Evolutionary conservation across 805 yeast genomes (phyloP), one percentile per base, ranked within the genome.

Genomic region (Starmera dryadoides): DNA sequence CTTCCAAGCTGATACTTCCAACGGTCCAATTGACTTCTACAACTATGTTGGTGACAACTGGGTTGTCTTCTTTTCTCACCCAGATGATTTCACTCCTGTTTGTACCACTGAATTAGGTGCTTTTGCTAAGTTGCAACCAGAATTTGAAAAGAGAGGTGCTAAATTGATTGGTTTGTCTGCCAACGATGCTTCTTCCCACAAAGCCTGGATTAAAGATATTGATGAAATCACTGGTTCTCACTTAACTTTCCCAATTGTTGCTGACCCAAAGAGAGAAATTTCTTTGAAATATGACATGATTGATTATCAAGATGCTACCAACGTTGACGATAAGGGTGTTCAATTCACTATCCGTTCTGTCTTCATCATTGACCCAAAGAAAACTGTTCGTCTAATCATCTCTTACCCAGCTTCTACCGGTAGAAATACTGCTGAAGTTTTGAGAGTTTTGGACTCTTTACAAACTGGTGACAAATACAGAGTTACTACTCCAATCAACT

Each of bases 91-190:
- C 68, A 81, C 88, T 17, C 88, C 88, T 28, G 85, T 81, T 35
- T 81, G 88, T 59, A 81, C 87, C 46, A 81, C 88, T 37, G 88
- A 81, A 60, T 67, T 81, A 43, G 87, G 87, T 46, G 87, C 86
- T 7, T 80, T 81, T 53, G 81, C 86, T 47, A 73, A 76, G 55
- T 65, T 81, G 55, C 77, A 79, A 55, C 82, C 83, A 12, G 86
- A 81, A 57, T 81, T 81, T 55, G 68, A 67, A 49, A 71, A 74
- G 58, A 69, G 86, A 58, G 73, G 74, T 41, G 80, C 79, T 40
- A 79, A 79, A 53, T 66, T 81, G 55, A 72, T 81, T 55, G 87
- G 86, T 30, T 65, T 81, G 43, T 77, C 84, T 25, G 81, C 84
- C 40, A 81, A 81, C 58, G 75, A 68, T 29, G 66, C 76, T 23